These are phyloP conservation scores for Globisporangium paroecandrum DNA, from an alignment of 352 stramenopile species.

Conservation along the genomic window DNA sequence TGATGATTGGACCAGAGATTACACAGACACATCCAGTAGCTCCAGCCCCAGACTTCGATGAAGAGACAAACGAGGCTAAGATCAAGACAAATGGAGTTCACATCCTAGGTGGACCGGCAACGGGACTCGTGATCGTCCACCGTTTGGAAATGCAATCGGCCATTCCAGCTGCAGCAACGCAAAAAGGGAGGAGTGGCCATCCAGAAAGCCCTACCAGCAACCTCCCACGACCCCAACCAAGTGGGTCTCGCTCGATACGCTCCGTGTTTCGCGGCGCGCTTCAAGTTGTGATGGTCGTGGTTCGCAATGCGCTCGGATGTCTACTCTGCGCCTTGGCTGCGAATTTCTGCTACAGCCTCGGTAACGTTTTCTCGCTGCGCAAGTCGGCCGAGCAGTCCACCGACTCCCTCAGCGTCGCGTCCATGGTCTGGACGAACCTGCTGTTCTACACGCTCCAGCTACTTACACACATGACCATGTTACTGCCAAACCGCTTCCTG, in stretches of 20 bases:
- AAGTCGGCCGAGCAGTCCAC: constrained; percentile 10
- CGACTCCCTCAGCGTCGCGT: constrained; percentile 16
- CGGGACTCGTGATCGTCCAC: not conserved
- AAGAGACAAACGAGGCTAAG: too few species aligned
- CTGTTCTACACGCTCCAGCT: constrained; percentile 6
- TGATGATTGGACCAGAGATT: not conserved
- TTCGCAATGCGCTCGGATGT: constrained; percentile 21
- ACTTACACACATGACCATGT: not conserved
- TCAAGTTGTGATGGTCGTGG: constrained; percentile 5
- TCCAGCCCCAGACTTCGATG: not conserved
- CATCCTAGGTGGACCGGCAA: not conserved
- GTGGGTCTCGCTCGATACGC: not conserved
- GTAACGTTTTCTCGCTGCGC: constrained; percentile 25
- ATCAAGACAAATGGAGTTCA: not conserved
- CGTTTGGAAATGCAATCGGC: not conserved
- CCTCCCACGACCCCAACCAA: not conserved
- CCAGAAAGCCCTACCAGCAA: not conserved
- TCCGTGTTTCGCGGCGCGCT: not conserved
- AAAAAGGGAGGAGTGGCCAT: not conserved
- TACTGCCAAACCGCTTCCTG: constrained; percentile 15
- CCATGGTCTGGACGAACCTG: constrained; percentile 27
- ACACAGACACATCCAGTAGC: not conserved
- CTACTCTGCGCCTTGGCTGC: constrained; percentile 21
- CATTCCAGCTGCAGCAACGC: not conserved
- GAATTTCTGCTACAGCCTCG: constrained; percentile 25